These are phyloP conservation scores for Epichloe sp. DNA, from an alignment of 2,329 filamentous ascomycete species.

Conservation along the genomic window DNA sequence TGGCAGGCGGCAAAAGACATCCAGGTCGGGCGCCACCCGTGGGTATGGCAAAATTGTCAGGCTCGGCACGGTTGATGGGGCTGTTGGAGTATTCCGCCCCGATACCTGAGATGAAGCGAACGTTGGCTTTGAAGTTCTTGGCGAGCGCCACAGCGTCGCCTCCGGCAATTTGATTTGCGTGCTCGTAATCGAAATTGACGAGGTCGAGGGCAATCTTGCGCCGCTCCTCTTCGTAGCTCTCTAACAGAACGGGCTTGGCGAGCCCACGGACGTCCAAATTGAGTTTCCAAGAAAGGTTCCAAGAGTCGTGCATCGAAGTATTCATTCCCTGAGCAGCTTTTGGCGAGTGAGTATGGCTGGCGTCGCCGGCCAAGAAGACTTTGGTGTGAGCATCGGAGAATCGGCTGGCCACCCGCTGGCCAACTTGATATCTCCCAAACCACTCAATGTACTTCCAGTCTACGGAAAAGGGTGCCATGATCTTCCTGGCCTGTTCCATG, in stretches of 20 bases:
- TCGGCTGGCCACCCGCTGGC: conserved; percentile 55
- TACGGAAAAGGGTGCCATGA: conserved; percentile 44
- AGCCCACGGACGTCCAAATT: conserved; percentile 42
- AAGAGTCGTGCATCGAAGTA: conserved; percentile 44
- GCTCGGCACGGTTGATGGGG: conserved; percentile 30
- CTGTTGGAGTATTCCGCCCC: conserved; percentile 48
- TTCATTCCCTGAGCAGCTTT: conserved; percentile 62
- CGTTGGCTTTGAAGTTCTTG: conserved; percentile 56
- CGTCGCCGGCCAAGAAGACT: conserved; percentile 59
- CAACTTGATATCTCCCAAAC: conserved; percentile 62
- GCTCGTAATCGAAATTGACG: conserved; percentile 45
- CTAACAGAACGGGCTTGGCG: conserved; percentile 38
- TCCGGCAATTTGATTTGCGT: conserved; percentile 43
- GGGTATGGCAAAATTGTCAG: conserved; percentile 24
- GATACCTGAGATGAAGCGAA: conserved; percentile 61
- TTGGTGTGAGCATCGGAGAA: conserved; percentile 50
- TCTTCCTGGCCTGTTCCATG: conserved; percentile 50
- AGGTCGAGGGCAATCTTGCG: conserved; percentile 46
- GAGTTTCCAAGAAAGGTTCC: conserved; percentile 45
- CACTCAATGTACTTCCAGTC: conserved; percentile 50
- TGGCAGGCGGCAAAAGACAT: conserved; percentile 52
- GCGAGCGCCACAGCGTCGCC: conserved; percentile 52
- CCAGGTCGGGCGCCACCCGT: conserved; percentile 39
- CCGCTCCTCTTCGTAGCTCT: conserved; percentile 51
- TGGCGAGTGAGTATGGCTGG: conserved; percentile 59